Evolutionary conservation across 164 flowering plant species (phyloP).

Genomic region (Sedum album): DNA sequence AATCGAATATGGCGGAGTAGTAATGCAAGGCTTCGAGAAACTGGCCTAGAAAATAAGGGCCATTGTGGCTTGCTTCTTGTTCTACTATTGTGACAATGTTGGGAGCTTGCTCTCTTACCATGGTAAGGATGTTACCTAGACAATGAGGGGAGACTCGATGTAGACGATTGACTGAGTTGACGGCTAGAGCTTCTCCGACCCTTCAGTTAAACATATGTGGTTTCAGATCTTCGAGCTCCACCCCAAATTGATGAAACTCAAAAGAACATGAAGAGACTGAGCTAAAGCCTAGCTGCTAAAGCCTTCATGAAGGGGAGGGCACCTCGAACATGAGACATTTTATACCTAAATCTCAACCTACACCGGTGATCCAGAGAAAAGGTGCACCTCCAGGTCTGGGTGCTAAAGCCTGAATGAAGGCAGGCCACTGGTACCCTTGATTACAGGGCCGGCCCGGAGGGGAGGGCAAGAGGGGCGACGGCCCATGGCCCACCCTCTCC

Average conservation of each 20-base stretch:
- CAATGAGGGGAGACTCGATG: conserved; percentile 43
- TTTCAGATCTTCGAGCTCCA: conserved; percentile 45
- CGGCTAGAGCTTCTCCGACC: conserved; percentile 65
- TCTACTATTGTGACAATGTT: conserved; percentile 61
- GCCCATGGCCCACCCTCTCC: too few species aligned
- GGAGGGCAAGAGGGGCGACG: too few species aligned
- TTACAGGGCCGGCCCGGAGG: too few species aligned
- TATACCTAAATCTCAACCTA: conserved; percentile 41
- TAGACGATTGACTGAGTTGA: conserved; percentile 50
- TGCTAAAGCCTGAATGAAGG: conserved; percentile 77
- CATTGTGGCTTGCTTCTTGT: conserved; percentile 73
- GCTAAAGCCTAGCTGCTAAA: too few species aligned
- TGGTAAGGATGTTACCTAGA: conserved; percentile 38
- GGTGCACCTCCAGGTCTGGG: conserved; percentile 59
- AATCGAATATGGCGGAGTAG: conserved; percentile 68
- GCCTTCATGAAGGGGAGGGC: too few species aligned
- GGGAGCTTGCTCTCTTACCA: conserved; percentile 68
- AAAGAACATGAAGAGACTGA: conserved; percentile 48
- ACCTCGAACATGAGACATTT: conserved; percentile 46
- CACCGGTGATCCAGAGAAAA: conserved; percentile 65
- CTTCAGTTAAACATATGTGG: conserved; percentile 63
- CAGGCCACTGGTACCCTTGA: conserved; percentile 92
- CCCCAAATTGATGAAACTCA: conserved; percentile 62
- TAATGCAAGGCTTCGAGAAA: conserved; percentile 68
- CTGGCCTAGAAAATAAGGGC: conserved; percentile 59